Percentiles rank a stretch among this genome's conserved stretches.
Evolutionary conservation across 1,139 yeast species (phyloP).

Genomic region (Kodamaea suecica): DNA sequence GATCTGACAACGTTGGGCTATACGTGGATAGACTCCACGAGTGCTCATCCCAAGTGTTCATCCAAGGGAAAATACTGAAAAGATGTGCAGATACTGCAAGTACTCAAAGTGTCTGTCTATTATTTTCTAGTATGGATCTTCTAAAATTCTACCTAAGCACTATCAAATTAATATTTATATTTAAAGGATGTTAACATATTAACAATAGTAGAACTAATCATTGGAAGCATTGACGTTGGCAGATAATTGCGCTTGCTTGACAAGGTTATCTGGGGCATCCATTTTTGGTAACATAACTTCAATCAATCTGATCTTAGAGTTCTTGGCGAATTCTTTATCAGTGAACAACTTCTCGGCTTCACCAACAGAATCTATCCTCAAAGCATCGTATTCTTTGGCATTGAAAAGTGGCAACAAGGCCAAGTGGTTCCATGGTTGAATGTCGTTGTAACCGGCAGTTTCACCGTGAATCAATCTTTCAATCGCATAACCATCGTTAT

Average conservation of each 20-base stretch:
- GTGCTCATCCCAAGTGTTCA: no score
- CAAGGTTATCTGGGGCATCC: constrained; percentile 37
- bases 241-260: constrained; percentile 73
- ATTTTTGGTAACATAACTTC: constrained; percentile 35
- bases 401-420: constrained; percentile 29
- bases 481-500: constrained; percentile 40
- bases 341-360: constrained; percentile 27
- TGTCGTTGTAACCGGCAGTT: constrained; percentile 34
- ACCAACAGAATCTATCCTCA: constrained; percentile 24
- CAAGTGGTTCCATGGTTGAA: constrained; percentile 40
- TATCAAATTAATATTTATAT: no score
- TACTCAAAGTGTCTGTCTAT: no score
- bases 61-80: no score
- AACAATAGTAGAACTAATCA: no score
- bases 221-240: constrained; percentile 56
- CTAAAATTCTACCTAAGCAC: no score
- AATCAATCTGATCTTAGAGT: constrained; percentile 32
- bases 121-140: no score
- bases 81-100: no score
- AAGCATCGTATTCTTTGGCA: constrained; percentile 28
- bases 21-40: no score
- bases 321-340: constrained; percentile 26
- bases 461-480: constrained; percentile 40
- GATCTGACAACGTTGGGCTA: no score
- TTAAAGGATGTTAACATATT: no score